Conservation (phyloP, 169 alveolate genomes). For the Theileria annulata region DNA sequence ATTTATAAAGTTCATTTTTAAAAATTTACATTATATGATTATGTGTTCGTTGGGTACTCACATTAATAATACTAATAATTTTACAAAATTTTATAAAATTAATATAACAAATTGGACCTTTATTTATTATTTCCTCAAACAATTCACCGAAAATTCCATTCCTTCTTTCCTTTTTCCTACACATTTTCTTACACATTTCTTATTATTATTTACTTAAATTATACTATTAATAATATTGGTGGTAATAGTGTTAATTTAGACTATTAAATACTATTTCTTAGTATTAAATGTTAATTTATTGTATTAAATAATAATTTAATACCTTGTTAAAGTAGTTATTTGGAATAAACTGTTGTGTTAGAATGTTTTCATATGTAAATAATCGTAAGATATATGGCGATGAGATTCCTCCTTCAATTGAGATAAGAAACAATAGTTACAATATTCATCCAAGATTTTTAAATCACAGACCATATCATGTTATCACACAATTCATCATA, state of each 20-base stretch:
- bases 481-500: slow-evolving; percentile 2
- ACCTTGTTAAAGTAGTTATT: no score
- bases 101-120: background rate
- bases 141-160: background rate
- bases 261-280: no score
- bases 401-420: slow-evolving; percentile 37
- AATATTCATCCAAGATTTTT: background rate
- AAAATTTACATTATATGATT: background rate
- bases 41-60: background rate
- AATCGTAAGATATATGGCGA: slow-evolving; percentile 38
- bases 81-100: no score
- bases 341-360: background rate
- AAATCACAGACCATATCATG: slow-evolving; percentile 29
- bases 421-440: slow-evolving; percentile 4
- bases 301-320: no score
- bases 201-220: background rate
- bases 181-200: slow-evolving; percentile 3
- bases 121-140: background rate
- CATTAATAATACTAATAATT: no score
- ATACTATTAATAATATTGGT: no score
- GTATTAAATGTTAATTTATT: no score
- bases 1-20: background rate
- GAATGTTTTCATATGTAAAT: slow-evolving; percentile 22
- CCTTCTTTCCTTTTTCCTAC: background rate
- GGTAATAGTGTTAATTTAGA: no score